A percentile compares a stretch with the other conserved stretches of the same genome.
phyloP scores from a whole-genome alignment of 805 yeast species.

The Wickerhamiella musiphila region DNA sequence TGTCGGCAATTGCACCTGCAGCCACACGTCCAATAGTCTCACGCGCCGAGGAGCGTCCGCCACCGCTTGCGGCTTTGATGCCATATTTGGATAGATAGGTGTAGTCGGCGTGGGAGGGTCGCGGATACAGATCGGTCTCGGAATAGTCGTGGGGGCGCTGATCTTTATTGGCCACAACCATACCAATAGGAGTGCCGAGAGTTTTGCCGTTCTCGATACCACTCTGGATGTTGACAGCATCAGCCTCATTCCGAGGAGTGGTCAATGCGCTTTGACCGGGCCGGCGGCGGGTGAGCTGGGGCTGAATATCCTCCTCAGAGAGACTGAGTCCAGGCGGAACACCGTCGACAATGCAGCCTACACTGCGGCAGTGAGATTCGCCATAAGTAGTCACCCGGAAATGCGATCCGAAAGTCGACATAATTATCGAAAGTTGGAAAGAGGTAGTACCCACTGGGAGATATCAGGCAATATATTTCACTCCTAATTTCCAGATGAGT shows the following conservation, averaged over 20 bases:
- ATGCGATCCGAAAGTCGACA: slow-evolving; percentile 58
- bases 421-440: slow-evolving; percentile 14
- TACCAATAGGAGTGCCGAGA: slow-evolving; percentile 87
- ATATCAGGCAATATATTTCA: no score
- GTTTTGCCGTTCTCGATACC: slow-evolving; percentile 87
- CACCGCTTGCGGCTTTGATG: slow-evolving; percentile 85
- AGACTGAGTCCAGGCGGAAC: slow-evolving; percentile 89
- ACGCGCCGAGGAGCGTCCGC: slow-evolving; percentile 93
- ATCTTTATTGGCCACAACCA: slow-evolving; percentile 85
- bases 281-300: slow-evolving; percentile 90
- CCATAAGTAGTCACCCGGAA: slow-evolving; percentile 86
- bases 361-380: slow-evolving; percentile 93
- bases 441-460: no score
- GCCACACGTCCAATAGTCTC: slow-evolving; percentile 98
- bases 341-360: slow-evolving; percentile 96
- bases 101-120: slow-evolving; percentile 96
- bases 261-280: slow-evolving; percentile 90
- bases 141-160: slow-evolving; percentile 93
- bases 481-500: neutral
- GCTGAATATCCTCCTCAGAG: slow-evolving; percentile 78
- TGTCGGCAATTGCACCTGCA: slow-evolving; percentile 97
- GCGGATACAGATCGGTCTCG: slow-evolving; percentile 87
- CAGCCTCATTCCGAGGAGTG: slow-evolving; percentile 93
- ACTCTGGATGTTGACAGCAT: slow-evolving; percentile 77
- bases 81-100: slow-evolving; percentile 87